Evolutionary conservation across 805 yeast genomes (phyloP), one percentile per base, ranked within the genome.

Genomic region (Ogataea naganishii): DNA sequence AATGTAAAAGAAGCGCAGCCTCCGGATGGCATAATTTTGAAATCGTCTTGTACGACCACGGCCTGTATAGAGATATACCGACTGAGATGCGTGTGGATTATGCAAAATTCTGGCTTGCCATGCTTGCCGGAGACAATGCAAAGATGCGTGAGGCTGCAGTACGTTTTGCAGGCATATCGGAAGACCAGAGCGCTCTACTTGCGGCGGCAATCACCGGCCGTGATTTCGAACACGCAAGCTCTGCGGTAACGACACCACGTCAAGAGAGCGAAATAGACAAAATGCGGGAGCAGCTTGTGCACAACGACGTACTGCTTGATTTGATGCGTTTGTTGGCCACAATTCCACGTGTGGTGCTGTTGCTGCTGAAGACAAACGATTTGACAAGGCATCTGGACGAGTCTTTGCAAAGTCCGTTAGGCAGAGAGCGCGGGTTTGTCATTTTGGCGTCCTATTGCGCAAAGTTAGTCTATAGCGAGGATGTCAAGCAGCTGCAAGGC

Each of bases 131-230:
- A 23, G 74, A 88, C 49, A 66, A 67, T 9, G 67, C 61, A 2
- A 59, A 60, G 11, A 84, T 92, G 94, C 66, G 69, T 35, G 41
- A 61, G 26, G 83, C 85, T 50, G 94, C 96, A 14, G 69, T 72
- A 30, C 67, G 62, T 43, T 79, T 92, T 56, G 94, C 96, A 2
- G 76, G 81, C 14, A 75, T 92, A 20, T 58, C 60, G 21, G 89
- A 80, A 18, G 77, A 75, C 6, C 82, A 84, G 45, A 85, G 88
- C 57, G 80, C 81, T 14, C 61, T 92, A 9, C 80, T 92, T 49
- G 82, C 94, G 1, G 86, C 95, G 2, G 96, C 97, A 2, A 77
- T 92, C 24, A 92, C 98, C 0, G 99, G 98, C 1, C 64, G 99
- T 34, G 94, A 88, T 43, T 82, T 81, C 15, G 75, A 80, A 14